Conservation (phyloP, 768 basidiomycete genomes). For the Neoboletus brunneissimus region DNA sequence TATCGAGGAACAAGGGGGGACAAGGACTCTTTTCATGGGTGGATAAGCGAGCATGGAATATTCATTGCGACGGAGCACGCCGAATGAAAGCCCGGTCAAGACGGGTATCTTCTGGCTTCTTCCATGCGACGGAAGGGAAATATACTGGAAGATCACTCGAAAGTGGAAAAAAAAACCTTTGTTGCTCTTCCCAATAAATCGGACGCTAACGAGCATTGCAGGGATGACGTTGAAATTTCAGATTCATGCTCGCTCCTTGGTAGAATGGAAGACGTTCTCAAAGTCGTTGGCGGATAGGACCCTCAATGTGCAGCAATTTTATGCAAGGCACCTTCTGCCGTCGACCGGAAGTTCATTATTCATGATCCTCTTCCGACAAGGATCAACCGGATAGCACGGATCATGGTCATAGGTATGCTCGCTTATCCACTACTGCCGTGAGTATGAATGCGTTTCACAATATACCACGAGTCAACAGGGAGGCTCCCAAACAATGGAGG, state of each 20-base stretch:
- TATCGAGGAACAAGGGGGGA: slow-evolving; percentile 15
- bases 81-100: slow-evolving; percentile 1
- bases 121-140: slow-evolving; percentile 13
- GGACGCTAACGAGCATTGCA: neutral
- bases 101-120: slow-evolving; percentile 17
- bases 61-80: neutral
- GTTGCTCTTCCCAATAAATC: neutral
- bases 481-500: slow-evolving; percentile 35
- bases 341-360: slow-evolving; percentile 40
- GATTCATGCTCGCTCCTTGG: slow-evolving; percentile 16
- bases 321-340: slow-evolving; percentile 26
- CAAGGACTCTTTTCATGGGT: slow-evolving; percentile 15
- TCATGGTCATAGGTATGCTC: slow-evolving; percentile 19
- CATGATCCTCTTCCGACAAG: slow-evolving; percentile 31
- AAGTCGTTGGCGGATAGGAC: slow-evolving; percentile 16
- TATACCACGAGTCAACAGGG: neutral
- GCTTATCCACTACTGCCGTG: slow-evolving; percentile 20
- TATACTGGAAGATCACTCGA: neutral
- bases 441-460: neutral
- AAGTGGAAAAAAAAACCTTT: neutral
- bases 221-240: slow-evolving; percentile 18
- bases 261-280: slow-evolving; percentile 20
- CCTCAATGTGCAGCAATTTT: slow-evolving; percentile 18
- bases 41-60: slow-evolving; percentile 17
- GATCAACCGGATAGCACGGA: slow-evolving; percentile 25